Percentiles rank a stretch among this genome's conserved stretches.
Conservation (phyloP, 2,329 filamentous ascomycete species). For the Fusarium mangiferae region DNA sequence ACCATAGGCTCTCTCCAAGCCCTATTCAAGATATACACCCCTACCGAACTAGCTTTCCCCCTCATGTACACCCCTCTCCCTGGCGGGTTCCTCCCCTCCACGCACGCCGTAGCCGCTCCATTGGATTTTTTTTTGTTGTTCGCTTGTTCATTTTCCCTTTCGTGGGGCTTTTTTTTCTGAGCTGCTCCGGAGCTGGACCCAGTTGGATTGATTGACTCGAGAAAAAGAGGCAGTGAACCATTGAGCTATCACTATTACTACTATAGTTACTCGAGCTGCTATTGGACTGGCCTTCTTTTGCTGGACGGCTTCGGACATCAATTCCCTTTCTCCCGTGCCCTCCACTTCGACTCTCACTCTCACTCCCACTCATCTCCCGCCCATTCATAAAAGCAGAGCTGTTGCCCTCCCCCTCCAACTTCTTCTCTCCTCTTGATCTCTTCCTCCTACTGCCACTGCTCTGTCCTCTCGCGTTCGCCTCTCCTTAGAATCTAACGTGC, state of each 20-base stretch:
- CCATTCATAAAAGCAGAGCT: constrained; percentile 42
- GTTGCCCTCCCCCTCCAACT: constrained; percentile 34
- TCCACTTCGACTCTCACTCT: constrained; percentile 8
- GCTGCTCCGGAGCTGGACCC: constrained; percentile 35
- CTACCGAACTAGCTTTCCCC: constrained; percentile 20
- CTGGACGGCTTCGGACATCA: constrained; percentile 28
- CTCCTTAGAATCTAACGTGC: constrained; percentile 35
- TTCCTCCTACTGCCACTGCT: constrained; percentile 29
- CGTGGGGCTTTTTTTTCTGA: constrained; percentile 32
- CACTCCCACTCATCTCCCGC: constrained; percentile 1
- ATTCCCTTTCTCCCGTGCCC: constrained; percentile 24
- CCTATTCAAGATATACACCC: constrained; percentile 27
- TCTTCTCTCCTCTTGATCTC: constrained; percentile 17
- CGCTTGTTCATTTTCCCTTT: constrained; percentile 28
- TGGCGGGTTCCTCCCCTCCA: constrained; percentile 9
- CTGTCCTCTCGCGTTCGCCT: constrained; percentile 43
- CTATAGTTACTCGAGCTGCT: constrained; percentile 22
- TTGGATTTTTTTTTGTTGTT: constrained; percentile 35
- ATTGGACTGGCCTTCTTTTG: constrained; percentile 15
- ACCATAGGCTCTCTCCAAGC: constrained; percentile 15
- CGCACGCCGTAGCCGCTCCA: constrained; percentile 41
- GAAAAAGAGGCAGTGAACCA: constrained; percentile 20
- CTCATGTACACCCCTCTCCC: constrained; percentile 34
- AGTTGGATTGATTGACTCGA: constrained; percentile 38
- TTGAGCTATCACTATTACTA: constrained; percentile 5